Evolutionary conservation across 2,329 filamentous ascomycete species (phyloP).

Genomic region (Xylaria sp.): DNA sequence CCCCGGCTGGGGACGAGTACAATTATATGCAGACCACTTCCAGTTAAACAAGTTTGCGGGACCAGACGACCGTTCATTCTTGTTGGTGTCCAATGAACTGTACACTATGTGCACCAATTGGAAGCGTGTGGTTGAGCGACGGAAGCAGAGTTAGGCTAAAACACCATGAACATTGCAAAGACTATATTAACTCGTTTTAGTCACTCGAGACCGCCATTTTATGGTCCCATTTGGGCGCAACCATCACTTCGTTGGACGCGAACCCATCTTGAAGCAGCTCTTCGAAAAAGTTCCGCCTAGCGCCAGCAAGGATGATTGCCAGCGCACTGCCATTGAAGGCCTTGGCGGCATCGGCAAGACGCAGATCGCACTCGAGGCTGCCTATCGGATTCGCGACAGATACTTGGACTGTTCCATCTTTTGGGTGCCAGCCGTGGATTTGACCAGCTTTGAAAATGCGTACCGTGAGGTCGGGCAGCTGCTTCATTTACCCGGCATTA

Average conservation of each 20-base stretch:
- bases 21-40: conserved; percentile 21
- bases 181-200: conserved; percentile 16
- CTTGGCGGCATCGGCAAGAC: conserved; percentile 29
- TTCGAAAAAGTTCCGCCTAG: conserved; percentile 27
- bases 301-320: conserved; percentile 40
- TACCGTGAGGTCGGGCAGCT: conserved; percentile 47
- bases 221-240: conserved; percentile 39
- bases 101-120: conserved; percentile 9
- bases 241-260: conserved; percentile 35
- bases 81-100: conserved; percentile 12
- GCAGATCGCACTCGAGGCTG: conserved; percentile 23
- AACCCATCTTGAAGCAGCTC: conserved; percentile 26
- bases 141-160: conserved; percentile 11
- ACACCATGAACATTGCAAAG: neutral
- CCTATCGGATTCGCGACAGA: conserved; percentile 14
- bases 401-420: conserved; percentile 26
- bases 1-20: conserved; percentile 9
- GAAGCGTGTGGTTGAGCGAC: conserved; percentile 17
- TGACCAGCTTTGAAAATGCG: conserved; percentile 25
- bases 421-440: conserved; percentile 25
- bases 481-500: conserved; percentile 46
- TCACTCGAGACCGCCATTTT: conserved; percentile 16
- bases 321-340: conserved; percentile 42
- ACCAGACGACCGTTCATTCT: conserved; percentile 21
- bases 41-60: conserved; percentile 25